Percentiles rank a stretch among this genome's conserved stretches.
These are phyloP conservation scores for Pyrenophora teres DNA, from an alignment of 2,329 filamentous ascomycete species.

Conservation along the genomic window DNA sequence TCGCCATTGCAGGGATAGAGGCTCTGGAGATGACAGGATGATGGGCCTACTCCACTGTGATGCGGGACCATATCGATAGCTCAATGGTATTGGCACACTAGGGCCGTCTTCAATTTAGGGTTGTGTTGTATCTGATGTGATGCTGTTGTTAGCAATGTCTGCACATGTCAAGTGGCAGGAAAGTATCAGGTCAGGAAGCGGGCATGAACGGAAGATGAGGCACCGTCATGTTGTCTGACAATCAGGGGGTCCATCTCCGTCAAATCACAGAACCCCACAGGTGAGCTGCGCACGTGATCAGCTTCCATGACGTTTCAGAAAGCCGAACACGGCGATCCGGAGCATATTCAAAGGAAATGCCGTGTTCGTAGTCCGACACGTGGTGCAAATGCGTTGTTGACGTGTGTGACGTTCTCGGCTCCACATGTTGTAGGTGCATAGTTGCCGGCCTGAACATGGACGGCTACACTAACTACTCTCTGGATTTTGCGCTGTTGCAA, in stretches of 20 bases:
- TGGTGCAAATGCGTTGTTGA: slow-evolving; percentile 22
- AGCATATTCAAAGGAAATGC: slow-evolving; percentile 14
- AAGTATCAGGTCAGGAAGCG: too few species aligned
- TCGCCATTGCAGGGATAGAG: slow-evolving; percentile 27
- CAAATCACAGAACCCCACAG: slow-evolving; percentile 21
- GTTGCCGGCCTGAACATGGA: slow-evolving; percentile 10
- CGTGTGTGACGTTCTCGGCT: slow-evolving; percentile 23
- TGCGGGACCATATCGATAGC: slow-evolving; percentile 13
- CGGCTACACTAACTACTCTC: too few species aligned
- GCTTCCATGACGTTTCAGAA: slow-evolving; percentile 24
- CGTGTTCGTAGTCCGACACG: slow-evolving; percentile 12
- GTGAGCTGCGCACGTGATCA: slow-evolving; percentile 27
- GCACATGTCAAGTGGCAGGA: too few species aligned
- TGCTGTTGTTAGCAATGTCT: too few species aligned
- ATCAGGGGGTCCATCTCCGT: slow-evolving; percentile 18
- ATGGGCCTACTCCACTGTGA: slow-evolving; percentile 16
- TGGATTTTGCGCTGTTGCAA: background rate
- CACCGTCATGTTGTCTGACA: slow-evolving; percentile 19
- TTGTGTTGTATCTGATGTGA: background rate
- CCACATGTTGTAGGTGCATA: slow-evolving; percentile 9
- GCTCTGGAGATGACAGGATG: slow-evolving; percentile 34
- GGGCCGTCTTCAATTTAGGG: background rate
- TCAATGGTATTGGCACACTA: slow-evolving; percentile 6
- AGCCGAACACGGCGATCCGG: slow-evolving; percentile 8
- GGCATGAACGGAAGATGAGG: slow-evolving; percentile 17